Evolutionary conservation across 2,329 filamentous ascomycete species (phyloP), one percentile per base, ranked within the genome.

Genomic region (Coniochaeta sp.): DNA sequence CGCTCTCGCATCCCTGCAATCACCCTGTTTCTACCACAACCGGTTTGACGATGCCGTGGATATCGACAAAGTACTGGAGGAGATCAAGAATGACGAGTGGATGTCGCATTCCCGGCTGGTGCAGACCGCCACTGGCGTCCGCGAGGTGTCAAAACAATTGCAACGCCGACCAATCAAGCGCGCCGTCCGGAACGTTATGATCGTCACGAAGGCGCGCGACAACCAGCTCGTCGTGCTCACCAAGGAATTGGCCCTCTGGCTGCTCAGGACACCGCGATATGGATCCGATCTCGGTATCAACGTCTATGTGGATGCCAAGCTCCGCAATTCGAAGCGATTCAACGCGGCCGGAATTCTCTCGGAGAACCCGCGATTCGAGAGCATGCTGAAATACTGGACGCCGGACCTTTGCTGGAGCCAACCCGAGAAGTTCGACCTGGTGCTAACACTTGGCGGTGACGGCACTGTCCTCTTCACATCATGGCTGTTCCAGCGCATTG

Each of bases 21-120:
- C 91, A 42, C 94, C 94, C 13, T 99, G 94, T 73, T 99, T 95
- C 72, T 97, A 96, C 73, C 94, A 99, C 71, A 89, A 95, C 71
- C 84, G 92, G 56, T 99, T 99, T 64, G 94, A 96, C 61, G 91
- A 96, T 65, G 89, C 91, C 8, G 90, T 99, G 60, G 90, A 99
- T 67, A 90, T 97, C 53, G 88, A 94, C 60, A 94, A 88, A 70
- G 91, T 99, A 6, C 77, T 99, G 6, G 91, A 97, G 65, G 94
- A 99, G 70, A 95, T 97, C 62, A 86, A 86, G 64, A 87, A 84
- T 51, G 86, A 94, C 60, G 90, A 95, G 61, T 90, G 82, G 69
- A 86, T 96, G 76, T 96, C 91, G 30, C 94, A 97, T 71, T 96
- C 90, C 9, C 84, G 91, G 51, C 81, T 99, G 38, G 89, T 96